Evolutionary conservation across 2,329 filamentous ascomycete species (phyloP).

Genomic region (Penicillium frequentans): DNA sequence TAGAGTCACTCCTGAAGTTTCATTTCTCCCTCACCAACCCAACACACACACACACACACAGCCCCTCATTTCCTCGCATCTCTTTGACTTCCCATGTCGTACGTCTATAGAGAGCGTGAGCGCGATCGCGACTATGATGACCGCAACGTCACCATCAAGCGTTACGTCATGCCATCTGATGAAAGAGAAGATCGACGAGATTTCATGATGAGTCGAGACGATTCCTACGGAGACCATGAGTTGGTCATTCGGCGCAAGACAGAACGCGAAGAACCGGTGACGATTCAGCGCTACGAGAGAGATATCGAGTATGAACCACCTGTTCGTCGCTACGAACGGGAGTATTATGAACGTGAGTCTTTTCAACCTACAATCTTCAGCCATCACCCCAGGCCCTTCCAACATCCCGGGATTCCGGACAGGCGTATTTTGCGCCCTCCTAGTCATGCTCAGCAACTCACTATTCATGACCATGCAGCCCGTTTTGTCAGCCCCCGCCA

Average conservation of each 20-base stretch:
- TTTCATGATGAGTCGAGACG: conserved; percentile 29
- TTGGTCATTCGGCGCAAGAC: conserved; percentile 46
- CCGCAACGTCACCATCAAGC: conserved; percentile 52
- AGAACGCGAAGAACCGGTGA: conserved; percentile 45
- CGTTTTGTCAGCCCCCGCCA: conserved; percentile 53
- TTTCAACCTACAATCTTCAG: conserved; percentile 38
- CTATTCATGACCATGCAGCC: conserved; percentile 57
- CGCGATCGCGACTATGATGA: conserved; percentile 45
- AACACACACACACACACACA: conserved; percentile 3
- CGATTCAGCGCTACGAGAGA: conserved; percentile 52
- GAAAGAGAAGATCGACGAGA: conserved; percentile 38
- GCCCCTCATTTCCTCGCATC: conserved; percentile 13
- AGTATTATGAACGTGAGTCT: conserved; percentile 47
- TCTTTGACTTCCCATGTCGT: conserved; percentile 31
- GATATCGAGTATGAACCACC: conserved; percentile 45
- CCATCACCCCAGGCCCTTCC: conserved; percentile 47
- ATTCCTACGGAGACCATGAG: conserved; percentile 39
- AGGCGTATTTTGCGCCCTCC: conserved; percentile 25
- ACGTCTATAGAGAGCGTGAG: conserved; percentile 41
- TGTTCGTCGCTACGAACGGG: conserved; percentile 41
- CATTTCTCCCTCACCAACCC: not conserved
- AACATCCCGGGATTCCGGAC: conserved; percentile 52
- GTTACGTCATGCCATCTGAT: conserved; percentile 53
- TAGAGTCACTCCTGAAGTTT: not conserved
- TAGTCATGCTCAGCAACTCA: conserved; percentile 50